These are phyloP conservation scores for Pyricularia sp. DNA, from an alignment of 2,329 filamentous ascomycete genomes.

Conservation along the genomic window DNA sequence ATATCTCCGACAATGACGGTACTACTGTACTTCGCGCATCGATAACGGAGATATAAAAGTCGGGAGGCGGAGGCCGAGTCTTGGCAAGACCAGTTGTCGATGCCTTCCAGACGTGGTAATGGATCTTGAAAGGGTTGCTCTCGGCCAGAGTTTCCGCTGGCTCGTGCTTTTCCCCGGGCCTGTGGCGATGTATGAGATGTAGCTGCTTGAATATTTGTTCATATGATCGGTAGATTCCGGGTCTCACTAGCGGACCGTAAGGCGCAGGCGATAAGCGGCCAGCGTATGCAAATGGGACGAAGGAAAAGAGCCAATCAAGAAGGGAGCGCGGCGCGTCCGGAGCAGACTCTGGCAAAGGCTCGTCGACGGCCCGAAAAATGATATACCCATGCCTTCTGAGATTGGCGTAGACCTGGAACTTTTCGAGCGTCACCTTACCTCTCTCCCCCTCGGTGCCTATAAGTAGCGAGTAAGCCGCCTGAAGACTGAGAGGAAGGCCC, in stretches of 20 bases:
- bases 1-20: conserved; percentile 65
- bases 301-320: conserved; percentile 45
- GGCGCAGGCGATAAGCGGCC: conserved; percentile 13
- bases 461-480: conserved; percentile 81
- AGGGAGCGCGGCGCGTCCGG: conserved; percentile 26
- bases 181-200: conserved; percentile 62
- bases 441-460: conserved; percentile 58
- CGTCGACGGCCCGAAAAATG: conserved; percentile 57
- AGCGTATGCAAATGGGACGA: conserved; percentile 21
- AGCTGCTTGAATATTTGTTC: conserved; percentile 67
- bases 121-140: conserved; percentile 56
- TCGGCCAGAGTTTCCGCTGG: conserved; percentile 17
- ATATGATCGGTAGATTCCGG: conserved; percentile 58
- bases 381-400: conserved; percentile 77
- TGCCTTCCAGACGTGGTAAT: conserved; percentile 79
- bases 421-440: conserved; percentile 59
- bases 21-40: conserved; percentile 63
- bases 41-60: conserved; percentile 78
- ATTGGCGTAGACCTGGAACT: conserved; percentile 81
- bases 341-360: not conserved
- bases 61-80: conserved; percentile 64
- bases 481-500: conserved; percentile 78
- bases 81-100: conserved; percentile 64
- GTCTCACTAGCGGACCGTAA: conserved; percentile 49
- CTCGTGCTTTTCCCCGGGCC: conserved; percentile 28